Conservation (phyloP, 768 basidiomycete genomes). For the Trichaptum fuscoviolaceum region DNA sequence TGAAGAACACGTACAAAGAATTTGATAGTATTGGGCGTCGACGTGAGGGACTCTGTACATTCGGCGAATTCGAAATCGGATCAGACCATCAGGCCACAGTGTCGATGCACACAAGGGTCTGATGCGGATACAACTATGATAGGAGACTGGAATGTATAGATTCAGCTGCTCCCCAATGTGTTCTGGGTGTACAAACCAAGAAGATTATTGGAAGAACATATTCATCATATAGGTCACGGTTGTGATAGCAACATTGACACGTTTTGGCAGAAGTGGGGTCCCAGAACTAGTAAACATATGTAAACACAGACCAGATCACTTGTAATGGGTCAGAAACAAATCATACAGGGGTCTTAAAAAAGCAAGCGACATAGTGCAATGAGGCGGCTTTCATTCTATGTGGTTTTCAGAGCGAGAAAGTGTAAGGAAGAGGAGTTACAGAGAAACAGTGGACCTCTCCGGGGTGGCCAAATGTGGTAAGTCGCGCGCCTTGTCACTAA, state of each 20-base stretch:
- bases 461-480: background rate
- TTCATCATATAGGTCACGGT: background rate
- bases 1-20: too few species aligned
- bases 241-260: background rate
- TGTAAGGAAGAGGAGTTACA: background rate
- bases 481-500: background rate
- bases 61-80: too few species aligned
- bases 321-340: background rate
- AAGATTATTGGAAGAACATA: background rate
- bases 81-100: too few species aligned
- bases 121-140: too few species aligned
- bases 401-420: background rate
- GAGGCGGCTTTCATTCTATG: background rate
- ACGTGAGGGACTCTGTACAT: too few species aligned
- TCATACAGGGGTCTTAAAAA: background rate
- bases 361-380: background rate
- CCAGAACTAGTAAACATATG: background rate
- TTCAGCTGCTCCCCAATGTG: background rate
- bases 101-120: too few species aligned
- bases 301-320: background rate
- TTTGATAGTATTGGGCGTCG: too few species aligned
- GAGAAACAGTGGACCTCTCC: background rate
- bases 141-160: too few species aligned
- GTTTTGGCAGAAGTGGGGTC: background rate
- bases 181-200: background rate